A percentile compares a stretch with the other conserved stretches of the same genome.
These are phyloP conservation scores for Hemisphaericaspora xylofermentans DNA, from an alignment of 1,139 yeast genomes.

Conservation along the genomic window DNA sequence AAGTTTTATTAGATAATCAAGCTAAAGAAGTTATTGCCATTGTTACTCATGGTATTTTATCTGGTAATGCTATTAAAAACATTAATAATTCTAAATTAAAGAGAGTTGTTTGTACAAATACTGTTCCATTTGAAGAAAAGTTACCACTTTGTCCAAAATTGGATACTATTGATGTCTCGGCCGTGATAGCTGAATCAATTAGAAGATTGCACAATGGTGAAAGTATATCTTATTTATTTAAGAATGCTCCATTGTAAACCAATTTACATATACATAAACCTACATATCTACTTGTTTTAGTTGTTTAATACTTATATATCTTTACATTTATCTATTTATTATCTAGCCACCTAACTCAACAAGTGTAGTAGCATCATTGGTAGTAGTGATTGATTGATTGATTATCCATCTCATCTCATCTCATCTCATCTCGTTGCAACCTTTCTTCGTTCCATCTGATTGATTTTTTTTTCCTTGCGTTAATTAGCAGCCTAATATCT, in stretches of 20 bases:
- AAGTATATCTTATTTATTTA: slow-evolving; percentile 86
- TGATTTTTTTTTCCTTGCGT: too few species aligned
- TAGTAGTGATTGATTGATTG: too few species aligned
- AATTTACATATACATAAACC: too few species aligned
- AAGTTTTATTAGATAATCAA: slow-evolving; percentile 74
- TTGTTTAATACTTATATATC: too few species aligned
- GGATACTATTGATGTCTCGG: slow-evolving; percentile 80
- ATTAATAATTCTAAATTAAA: slow-evolving; percentile 77
- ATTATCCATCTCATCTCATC: too few species aligned
- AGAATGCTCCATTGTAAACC: slow-evolving; percentile 51
- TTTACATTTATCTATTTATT: too few species aligned
- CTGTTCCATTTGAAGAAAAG: slow-evolving; percentile 88
- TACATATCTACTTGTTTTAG: too few species aligned
- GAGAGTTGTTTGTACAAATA: slow-evolving; percentile 87
- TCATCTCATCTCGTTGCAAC: too few species aligned
- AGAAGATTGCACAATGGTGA: slow-evolving; percentile 97
- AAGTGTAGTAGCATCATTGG: too few species aligned
- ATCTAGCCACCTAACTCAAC: too few species aligned
- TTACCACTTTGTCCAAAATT: slow-evolving; percentile 68
- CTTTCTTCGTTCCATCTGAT: too few species aligned
- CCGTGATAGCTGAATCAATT: slow-evolving; percentile 93
- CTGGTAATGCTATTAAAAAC: slow-evolving; percentile 83
- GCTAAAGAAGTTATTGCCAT: slow-evolving; percentile 89
- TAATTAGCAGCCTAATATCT: too few species aligned
- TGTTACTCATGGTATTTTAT: slow-evolving; percentile 92